Evolutionary conservation across 140 eudicot genomes (phyloP), one percentile per base, ranked within the genome.

Genomic region (Bidens hawaiensis): DNA sequence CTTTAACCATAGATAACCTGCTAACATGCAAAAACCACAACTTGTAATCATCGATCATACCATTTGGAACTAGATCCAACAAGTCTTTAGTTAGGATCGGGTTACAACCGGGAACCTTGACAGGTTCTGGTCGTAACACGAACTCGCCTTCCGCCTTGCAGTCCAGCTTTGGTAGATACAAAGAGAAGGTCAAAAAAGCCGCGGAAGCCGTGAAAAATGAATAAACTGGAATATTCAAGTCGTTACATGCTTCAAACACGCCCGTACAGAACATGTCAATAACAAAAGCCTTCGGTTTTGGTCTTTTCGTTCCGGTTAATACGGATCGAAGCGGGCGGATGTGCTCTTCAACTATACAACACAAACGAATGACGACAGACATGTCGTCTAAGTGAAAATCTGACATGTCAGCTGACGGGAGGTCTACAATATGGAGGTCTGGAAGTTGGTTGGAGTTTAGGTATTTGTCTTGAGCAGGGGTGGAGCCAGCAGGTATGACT

Each of bases 61-160:
- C 2, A 60, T 78, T 19, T 2, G 30, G 53, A 2, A 75, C 68
- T 23, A 50, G 79, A 5, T 73, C 72, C 2, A 61, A 9, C 18
- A 76, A 16, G 63, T 70, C 75, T 1, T 60, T 55, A 1, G 55
- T 25, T 1, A 67, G 72, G 30, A 76, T 58, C 4, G 69, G 69
- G 14, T 66, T 62, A 58, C 85, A 76, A 12, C 89, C 89, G 1
- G 85, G 85, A 13, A 79, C 67, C 6, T 61, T 40, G 11, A 83
- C 38, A 2, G 78, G 78, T 24, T 48, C 74, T 0, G 74, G 71
- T 5, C 53, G 66, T 22, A 76, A 79, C 48, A 74, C 74, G 14
- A 46, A 79, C 62, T 83, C 81, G 6, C 81, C 79, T 4, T 64
- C 79, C 2, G 74, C 64, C 12, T 74, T 74, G 0, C 5, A 19